Conservation (phyloP, 352 stramenopile genomes). For the Globisporangium megalacanthum region DNA sequence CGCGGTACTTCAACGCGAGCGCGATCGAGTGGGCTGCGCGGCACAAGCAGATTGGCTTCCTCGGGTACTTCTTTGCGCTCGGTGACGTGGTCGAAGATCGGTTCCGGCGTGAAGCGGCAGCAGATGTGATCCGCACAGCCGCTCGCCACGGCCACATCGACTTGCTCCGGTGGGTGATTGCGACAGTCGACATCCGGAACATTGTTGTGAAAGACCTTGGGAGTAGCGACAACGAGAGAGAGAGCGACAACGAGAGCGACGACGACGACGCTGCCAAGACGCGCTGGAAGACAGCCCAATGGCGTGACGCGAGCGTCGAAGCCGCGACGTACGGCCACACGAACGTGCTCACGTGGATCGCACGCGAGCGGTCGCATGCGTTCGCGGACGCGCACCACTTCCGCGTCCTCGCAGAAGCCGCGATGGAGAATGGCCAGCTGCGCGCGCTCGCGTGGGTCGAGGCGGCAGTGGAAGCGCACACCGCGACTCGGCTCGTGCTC, state of each 20-base stretch:
- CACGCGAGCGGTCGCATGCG: conserved; percentile 23
- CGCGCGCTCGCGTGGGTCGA: conserved; percentile 25
- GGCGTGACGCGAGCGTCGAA: neutral
- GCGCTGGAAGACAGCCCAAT: neutral
- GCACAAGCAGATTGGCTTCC: conserved; percentile 23
- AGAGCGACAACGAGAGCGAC: neutral
- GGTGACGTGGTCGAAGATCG: conserved; percentile 16
- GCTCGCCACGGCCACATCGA: conserved; percentile 25
- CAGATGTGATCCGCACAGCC: conserved; percentile 23
- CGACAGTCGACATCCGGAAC: neutral
- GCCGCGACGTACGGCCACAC: conserved; percentile 21
- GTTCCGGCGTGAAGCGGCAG: conserved; percentile 22
- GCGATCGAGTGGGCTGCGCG: conserved; percentile 30
- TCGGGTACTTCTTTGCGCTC: conserved; percentile 23
- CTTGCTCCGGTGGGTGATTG: conserved; percentile 28
- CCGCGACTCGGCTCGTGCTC: neutral
- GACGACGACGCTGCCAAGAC: no score
- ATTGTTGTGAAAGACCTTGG: neutral
- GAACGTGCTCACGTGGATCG: conserved; percentile 34
- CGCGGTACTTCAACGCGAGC: conserved; percentile 8
- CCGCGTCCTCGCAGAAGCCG: conserved; percentile 21
- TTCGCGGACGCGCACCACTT: conserved; percentile 13
- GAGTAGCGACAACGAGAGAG: neutral
- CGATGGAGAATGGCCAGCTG: conserved; percentile 25
- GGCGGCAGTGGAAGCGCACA: neutral